Evolutionary conservation across 2,329 filamentous ascomycete genomes (phyloP), one percentile per base, ranked within the genome.

Genomic region (Venturiaceae sp.): DNA sequence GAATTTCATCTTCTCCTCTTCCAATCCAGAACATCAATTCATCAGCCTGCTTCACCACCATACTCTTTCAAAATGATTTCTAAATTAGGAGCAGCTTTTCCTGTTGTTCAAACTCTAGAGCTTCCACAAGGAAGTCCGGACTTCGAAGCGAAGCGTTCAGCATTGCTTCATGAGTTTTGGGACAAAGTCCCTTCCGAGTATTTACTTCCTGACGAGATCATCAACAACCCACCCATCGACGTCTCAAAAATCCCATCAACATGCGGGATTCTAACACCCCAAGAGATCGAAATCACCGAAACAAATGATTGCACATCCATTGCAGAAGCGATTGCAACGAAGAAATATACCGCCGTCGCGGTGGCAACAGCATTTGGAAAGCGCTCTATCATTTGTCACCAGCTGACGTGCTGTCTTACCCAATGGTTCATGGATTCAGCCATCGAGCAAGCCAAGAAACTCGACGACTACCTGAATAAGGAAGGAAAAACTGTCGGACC

Each of bases 221-320:
- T 65, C 16, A 52, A 50, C 26, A 62, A 60, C 11, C 64, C 64
- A 8, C 64, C 65, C 8, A 41, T 58, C 11, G 47, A 66, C 58
- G 65, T 66, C 2, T 64, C 11, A 53, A 64, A 26, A 57, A 68
- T 55, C 19, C 64, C 53, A 26, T 19, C 37, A 16, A 41, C 32
- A 19, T 55, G 53, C 30, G 53, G 53, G 6, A 11, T 46, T 19
- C 23, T 50, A 5, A 46, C 37, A 28, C 9, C 33, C 26, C 33
- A 50, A 5, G 80, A 83, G 62, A 64, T 81, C 23, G 73, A 77
- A 26, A 80, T 82, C 41, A 79, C 79, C 5, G 68, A 66, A 55
- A n/a, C 71, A 70, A 54, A 70, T 67, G 26, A 75, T 74, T 2
- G 68, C 70, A 4, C 64, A 70, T 0, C 70, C 78, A 11, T 66